Base-by-base conservation (phyloP, 768 basidiomycete genomes). In the Agaricus bisporus region DNA sequence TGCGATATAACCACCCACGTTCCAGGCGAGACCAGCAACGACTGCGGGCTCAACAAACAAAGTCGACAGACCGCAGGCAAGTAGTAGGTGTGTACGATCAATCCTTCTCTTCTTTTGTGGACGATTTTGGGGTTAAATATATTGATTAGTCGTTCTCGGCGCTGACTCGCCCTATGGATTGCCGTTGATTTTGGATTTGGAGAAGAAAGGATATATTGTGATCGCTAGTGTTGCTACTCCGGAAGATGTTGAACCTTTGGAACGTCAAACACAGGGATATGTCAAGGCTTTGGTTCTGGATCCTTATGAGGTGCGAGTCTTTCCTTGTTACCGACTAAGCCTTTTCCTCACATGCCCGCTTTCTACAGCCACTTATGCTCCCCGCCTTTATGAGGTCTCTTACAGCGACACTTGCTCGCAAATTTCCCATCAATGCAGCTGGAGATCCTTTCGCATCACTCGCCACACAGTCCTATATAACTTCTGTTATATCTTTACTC, bases 211-310 rank as follows among this genome's bases (percentile, higher is more conserved):
- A 0, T 94, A 86, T 61, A 86, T 93, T 60, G 85, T 95, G 36
- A 82, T 95, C 57, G 75, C 84, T 4, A 93, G 87, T 56, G 91
- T 92, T 15, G 71, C 82, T 0, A 81, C 78, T 5, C 78, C 84
- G 0, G 83, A 85, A 50, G 80, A 80, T n/a, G 82, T 81, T 35
- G 73, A 78, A 14, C 70, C 68, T 14, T 69, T 94, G 42, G 91
- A 95, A 65, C 72, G 70, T 35, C 71, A 73, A 56, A 79, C 82
- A 22, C 75, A 84, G 58, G 93, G 93, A 25, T 92, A 81, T 66
- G 80, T 92, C 52, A 84, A 85, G 48, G 91, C 86, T 0, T 78
- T 93, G 53, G 83, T 94, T 28, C 78, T 94, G 38, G 85, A 94
- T 67, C 85, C 91, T 0, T 74, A 73, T 49, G 85, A 91, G 76